Conservation (phyloP, 495 filamentous ascomycete species). For the Melanomma pulvis-pyrius region DNA sequence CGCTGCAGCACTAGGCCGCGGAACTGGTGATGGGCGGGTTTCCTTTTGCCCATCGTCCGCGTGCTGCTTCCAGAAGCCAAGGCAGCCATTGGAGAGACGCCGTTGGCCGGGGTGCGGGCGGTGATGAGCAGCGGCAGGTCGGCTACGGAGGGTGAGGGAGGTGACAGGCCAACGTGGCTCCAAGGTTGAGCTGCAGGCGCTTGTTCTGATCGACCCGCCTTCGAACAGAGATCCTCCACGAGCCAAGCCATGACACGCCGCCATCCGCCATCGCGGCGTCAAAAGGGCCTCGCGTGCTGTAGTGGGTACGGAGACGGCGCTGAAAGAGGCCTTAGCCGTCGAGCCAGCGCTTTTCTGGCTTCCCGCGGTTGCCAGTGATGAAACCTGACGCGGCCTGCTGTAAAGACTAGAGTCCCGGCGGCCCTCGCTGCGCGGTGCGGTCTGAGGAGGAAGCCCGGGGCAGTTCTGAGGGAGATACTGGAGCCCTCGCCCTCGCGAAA, state of each 20-base stretch:
- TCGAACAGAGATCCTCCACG: constrained; percentile 32
- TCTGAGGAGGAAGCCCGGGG: not conserved
- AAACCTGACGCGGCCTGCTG: constrained; percentile 16
- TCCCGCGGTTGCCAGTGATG: constrained; percentile 29
- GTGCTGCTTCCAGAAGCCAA: constrained; percentile 16
- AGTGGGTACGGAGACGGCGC: constrained; percentile 21
- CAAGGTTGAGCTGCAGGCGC: constrained; percentile 39
- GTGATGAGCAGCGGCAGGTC: constrained; percentile 18
- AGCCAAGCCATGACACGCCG: constrained; percentile 36
- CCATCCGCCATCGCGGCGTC: constrained; percentile 33
- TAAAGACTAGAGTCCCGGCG: constrained; percentile 2
- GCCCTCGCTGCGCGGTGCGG: constrained; percentile 1
- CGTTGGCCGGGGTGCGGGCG: not conserved
- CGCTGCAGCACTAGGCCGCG: not conserved
- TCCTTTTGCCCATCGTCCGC: not conserved
- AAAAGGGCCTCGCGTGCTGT: constrained; percentile 11
- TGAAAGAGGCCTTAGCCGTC: constrained; percentile 24
- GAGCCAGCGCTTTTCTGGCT: constrained; percentile 5
- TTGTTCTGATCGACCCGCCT: constrained; percentile 40
- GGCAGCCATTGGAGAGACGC: not conserved
- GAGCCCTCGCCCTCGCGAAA: not conserved
- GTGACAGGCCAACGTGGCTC: constrained; percentile 40
- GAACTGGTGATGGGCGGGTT: not conserved
- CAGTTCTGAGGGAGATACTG: not conserved
- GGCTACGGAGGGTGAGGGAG: not conserved